Evolutionary conservation across 2,329 filamentous ascomycete genomes (phyloP).

Genomic region (Fusarium decemcellulare): DNA sequence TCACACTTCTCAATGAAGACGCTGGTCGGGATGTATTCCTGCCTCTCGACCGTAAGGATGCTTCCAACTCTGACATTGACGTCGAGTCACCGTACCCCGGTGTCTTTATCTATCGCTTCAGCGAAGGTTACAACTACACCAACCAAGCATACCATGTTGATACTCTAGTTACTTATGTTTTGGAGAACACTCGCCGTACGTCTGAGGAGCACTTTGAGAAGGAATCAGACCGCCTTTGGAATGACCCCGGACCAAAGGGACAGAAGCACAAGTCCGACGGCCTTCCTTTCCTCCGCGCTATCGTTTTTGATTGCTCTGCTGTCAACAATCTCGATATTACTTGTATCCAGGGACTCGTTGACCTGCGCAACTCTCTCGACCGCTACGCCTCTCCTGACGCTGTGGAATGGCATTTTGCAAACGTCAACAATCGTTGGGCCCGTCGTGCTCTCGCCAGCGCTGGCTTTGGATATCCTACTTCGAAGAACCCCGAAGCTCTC

Average conservation of each 20-base stretch:
- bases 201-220: conserved; percentile 54
- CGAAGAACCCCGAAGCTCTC: conserved; percentile 45
- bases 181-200: conserved; percentile 57
- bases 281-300: conserved; percentile 64
- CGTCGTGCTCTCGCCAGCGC: conserved; percentile 68
- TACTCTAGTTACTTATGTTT: conserved; percentile 56
- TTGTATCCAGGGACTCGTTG: conserved; percentile 69
- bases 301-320: conserved; percentile 71
- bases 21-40: conserved; percentile 55
- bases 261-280: conserved; percentile 45
- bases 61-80: conserved; percentile 60
- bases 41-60: conserved; percentile 57
- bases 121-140: conserved; percentile 66
- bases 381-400: conserved; percentile 63
- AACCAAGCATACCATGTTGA: conserved; percentile 66
- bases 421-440: conserved; percentile 69
- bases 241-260: conserved; percentile 61
- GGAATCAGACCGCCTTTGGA: conserved; percentile 67
- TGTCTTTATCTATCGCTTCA: conserved; percentile 66
- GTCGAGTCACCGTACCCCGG: conserved; percentile 62
- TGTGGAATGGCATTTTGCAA: conserved; percentile 69
- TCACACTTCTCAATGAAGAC: conserved; percentile 9
- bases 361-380: conserved; percentile 68
- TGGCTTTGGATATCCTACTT: conserved; percentile 66
- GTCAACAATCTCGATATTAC: conserved; percentile 72